Percentiles rank a stretch among this genome's conserved stretches.
phyloP scores from a whole-genome alignment of 768 basidiomycete genomes.

The Omphalotus guepiniiformis region DNA sequence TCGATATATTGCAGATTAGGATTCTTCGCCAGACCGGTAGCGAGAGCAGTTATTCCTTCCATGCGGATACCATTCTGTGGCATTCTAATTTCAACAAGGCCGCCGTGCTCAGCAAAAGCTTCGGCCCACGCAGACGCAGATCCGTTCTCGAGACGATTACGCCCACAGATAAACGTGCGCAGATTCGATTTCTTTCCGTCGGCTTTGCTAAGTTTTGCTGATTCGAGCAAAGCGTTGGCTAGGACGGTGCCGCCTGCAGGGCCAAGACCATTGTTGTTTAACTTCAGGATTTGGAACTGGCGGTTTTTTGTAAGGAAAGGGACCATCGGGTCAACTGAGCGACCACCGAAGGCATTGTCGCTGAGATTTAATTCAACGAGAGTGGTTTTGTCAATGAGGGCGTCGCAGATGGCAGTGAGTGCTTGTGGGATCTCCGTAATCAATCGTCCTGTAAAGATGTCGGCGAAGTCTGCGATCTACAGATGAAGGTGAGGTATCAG shows the following conservation, averaged over 20 bases:
- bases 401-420: slow-evolving; percentile 82
- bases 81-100: slow-evolving; percentile 82
- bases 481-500: not conserved
- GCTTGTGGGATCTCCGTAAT: slow-evolving; percentile 94
- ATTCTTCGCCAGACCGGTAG: slow-evolving; percentile 67
- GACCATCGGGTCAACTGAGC: slow-evolving; percentile 92
- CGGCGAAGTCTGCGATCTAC: slow-evolving; percentile 92
- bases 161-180: slow-evolving; percentile 82
- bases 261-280: slow-evolving; percentile 97
- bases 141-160: slow-evolving; percentile 94
- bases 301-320: slow-evolving; percentile 83
- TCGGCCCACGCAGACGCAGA: slow-evolving; percentile 80
- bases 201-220: slow-evolving; percentile 62
- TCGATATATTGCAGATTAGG: slow-evolving; percentile 71
- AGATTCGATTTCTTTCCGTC: slow-evolving; percentile 71
- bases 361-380: slow-evolving; percentile 87
- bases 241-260: slow-evolving; percentile 83
- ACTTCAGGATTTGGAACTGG: slow-evolving; percentile 75
- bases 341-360: slow-evolving; percentile 96
- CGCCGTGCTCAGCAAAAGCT: slow-evolving; percentile 82
- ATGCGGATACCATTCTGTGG: slow-evolving; percentile 98
- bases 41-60: slow-evolving; percentile 81
- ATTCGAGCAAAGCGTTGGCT: slow-evolving; percentile 76
- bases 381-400: slow-evolving; percentile 73
- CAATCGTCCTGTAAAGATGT: slow-evolving; percentile 96